Conservation (phyloP, 2,329 filamentous ascomycete genomes). For the Pseudocercospora eumusae region DNA sequence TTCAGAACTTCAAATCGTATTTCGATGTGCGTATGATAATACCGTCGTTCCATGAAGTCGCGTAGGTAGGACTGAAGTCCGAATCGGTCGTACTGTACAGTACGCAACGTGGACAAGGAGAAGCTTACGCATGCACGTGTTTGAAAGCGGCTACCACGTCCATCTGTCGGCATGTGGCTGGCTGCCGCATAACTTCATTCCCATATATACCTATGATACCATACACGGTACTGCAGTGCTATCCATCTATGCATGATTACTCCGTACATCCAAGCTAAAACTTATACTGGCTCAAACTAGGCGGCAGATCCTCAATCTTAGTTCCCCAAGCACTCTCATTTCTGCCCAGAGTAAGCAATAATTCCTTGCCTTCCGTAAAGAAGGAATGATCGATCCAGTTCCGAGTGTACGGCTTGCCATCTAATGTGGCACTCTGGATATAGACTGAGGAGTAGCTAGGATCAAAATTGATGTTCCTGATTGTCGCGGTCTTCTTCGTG, state of each 20-base stretch:
- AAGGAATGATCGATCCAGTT: constrained; percentile 49
- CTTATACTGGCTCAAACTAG: constrained; percentile 32
- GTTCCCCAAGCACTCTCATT: constrained; percentile 42
- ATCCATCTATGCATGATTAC: neutral
- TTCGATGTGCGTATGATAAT: too few relatives aligned
- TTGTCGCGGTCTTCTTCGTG: constrained; percentile 43
- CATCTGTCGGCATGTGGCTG: too few relatives aligned
- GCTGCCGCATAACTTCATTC: neutral
- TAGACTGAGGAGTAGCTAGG: constrained; percentile 36
- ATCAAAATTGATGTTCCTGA: constrained; percentile 45
- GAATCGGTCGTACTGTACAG: neutral
- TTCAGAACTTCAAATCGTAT: too few relatives aligned
- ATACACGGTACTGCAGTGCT: neutral
- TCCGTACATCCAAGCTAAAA: constrained; percentile 18
- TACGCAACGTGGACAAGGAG: neutral
- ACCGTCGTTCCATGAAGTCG: too few relatives aligned
- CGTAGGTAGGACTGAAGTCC: neutral
- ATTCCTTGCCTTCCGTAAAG: constrained; percentile 44
- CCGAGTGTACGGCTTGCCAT: constrained; percentile 43
- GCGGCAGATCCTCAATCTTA: constrained; percentile 36
- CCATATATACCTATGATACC: too few relatives aligned
- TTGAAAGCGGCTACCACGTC: neutral
- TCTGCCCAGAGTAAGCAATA: constrained; percentile 41
- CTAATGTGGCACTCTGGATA: constrained; percentile 44
- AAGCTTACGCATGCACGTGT: neutral